phyloP scores from a whole-genome alignment of 78 protist genomes.

The Cavenderia fasciculata region DNA sequence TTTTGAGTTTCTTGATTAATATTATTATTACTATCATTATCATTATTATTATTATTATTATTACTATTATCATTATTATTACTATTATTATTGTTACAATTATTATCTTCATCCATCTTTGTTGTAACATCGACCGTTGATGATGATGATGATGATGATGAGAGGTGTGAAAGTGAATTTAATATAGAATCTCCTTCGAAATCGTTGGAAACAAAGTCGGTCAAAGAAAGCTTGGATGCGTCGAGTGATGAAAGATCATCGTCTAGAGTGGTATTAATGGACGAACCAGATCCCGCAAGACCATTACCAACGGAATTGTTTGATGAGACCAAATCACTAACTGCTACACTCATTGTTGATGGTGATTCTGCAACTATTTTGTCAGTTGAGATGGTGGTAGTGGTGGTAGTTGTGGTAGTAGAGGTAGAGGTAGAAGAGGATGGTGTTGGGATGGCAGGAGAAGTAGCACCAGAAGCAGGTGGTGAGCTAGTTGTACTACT shows the following conservation, averaged over 20 bases:
- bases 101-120: background rate
- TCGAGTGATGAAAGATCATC: background rate
- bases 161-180: background rate
- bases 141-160: background rate
- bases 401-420: too few species aligned
- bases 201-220: conserved; percentile 15
- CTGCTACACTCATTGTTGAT: conserved; percentile 94
- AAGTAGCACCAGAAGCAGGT: too few species aligned
- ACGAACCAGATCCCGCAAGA: background rate
- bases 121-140: background rate
- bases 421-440: background rate
- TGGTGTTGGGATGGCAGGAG: too few species aligned
- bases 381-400: too few species aligned
- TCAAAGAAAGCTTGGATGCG: conserved; percentile 32
- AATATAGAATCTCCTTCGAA: background rate
- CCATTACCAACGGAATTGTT: background rate
- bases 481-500: too few species aligned
- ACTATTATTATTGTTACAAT: background rate
- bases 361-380: too few species aligned
- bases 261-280: too few species aligned
- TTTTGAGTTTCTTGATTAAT: conserved; percentile 18
- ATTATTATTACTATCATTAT: background rate
- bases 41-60: background rate
- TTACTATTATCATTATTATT: background rate
- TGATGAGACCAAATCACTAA: too few species aligned